These are phyloP conservation scores for Metschnikowia lachancei DNA, from an alignment of 805 yeast genomes.

Conservation along the genomic window DNA sequence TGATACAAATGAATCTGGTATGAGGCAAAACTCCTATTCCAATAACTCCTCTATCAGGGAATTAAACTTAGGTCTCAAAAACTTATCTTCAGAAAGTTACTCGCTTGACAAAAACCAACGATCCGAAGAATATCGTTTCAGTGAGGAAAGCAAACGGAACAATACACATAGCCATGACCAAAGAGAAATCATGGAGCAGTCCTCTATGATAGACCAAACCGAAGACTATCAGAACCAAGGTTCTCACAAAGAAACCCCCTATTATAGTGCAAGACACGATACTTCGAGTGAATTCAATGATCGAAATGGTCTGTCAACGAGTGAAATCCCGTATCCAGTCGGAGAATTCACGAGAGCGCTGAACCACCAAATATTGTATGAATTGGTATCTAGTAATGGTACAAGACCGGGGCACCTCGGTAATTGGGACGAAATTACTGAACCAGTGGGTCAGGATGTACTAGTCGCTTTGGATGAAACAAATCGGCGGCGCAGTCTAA, in stretches of 20 bases:
- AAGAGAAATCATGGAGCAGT: not conserved
- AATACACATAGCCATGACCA: not conserved
- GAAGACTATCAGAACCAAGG: not conserved
- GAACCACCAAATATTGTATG: not conserved
- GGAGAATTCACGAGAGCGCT: not conserved
- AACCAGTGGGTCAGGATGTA: not conserved
- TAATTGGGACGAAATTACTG: slow-evolving; percentile 1
- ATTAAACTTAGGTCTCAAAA: not conserved
- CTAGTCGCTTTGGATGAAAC: not conserved
- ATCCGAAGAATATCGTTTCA: not conserved
- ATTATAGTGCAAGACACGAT: not conserved
- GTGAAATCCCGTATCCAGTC: not conserved
- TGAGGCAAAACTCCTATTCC: not conserved
- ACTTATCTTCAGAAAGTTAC: not conserved
- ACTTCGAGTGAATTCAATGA: not conserved
- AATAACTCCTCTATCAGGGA: not conserved
- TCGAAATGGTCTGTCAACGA: not conserved
- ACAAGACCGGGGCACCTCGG: not conserved
- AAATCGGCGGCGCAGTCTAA: not conserved
- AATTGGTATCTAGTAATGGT: slow-evolving; percentile 1
- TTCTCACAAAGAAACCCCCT: not conserved
- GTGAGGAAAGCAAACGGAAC: not conserved
- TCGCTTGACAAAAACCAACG: not conserved
- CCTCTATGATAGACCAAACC: not conserved
- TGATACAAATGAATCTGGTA: not conserved